Conservation (phyloP, 345 rosid species). For the Syzygium grande region DNA sequence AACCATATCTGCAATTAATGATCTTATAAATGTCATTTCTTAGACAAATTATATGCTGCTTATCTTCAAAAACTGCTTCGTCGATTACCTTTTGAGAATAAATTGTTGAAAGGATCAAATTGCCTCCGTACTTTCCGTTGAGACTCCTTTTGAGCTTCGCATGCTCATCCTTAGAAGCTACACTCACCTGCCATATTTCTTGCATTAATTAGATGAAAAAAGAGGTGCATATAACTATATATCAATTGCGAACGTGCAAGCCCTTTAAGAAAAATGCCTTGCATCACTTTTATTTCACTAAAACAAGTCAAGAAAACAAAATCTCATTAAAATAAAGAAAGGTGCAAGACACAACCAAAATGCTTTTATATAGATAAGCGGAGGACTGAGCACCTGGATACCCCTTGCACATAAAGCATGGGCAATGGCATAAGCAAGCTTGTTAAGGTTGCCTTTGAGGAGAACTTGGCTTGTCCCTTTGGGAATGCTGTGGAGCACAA, state of each 20-base stretch:
- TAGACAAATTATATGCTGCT: neutral
- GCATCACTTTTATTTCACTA: neutral
- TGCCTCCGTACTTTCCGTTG: constrained; percentile 6
- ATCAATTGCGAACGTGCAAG: neutral
- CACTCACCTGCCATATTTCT: constrained; percentile 17
- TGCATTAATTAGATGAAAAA: neutral
- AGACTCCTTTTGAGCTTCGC: constrained; percentile 21
- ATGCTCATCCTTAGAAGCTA: constrained; percentile 10
- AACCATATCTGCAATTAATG: constrained; percentile 39
- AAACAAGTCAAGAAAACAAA: no score
- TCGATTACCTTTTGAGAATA: constrained; percentile 9
- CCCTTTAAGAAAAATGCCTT: neutral
- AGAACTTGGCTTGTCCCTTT: constrained; percentile 24
- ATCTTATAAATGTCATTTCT: neutral
- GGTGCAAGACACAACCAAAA: neutral
- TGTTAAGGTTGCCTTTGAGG: constrained; percentile 31
- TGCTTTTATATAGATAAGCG: neutral
- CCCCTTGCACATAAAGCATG: constrained; percentile 29
- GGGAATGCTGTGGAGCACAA: constrained; percentile 35
- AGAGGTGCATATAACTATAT: neutral
- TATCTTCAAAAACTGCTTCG: neutral
- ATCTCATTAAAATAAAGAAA: neutral
- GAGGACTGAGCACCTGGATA: constrained; percentile 15
- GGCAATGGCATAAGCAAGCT: constrained; percentile 26
- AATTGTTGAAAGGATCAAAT: constrained; percentile 14